A percentile compares a stretch with the other conserved stretches of the same genome.
Evolutionary conservation across 2,329 filamentous ascomycete genomes (phyloP).

Genomic region (Lachnellula arida): DNA sequence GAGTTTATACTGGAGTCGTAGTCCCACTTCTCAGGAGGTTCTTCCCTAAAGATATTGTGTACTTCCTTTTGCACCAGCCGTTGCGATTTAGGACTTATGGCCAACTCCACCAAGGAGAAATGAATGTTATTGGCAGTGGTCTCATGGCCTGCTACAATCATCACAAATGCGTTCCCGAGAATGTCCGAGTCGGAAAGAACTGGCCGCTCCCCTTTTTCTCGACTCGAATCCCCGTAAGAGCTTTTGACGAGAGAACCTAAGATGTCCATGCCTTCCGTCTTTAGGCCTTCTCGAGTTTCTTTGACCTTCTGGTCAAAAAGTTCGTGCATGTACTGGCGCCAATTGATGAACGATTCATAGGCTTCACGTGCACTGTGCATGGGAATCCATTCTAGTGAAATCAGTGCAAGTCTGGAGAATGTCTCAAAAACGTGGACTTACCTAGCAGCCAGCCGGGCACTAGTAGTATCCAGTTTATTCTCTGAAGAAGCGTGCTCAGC

Average conservation of each 20-base stretch:
- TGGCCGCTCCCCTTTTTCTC: conserved; percentile 44
- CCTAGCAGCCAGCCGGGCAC: conserved; percentile 46
- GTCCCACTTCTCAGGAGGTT: conserved; percentile 59
- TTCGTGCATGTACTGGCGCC: conserved; percentile 59
- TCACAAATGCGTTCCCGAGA: conserved; percentile 66
- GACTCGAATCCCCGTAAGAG: conserved; percentile 34
- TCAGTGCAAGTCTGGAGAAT: neutral
- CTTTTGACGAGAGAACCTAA: conserved; percentile 49
- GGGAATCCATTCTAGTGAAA: conserved; percentile 35
- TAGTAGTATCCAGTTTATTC: conserved; percentile 48
- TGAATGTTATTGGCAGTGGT: conserved; percentile 73
- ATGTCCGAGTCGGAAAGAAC: conserved; percentile 61
- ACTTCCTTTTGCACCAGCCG: conserved; percentile 64
- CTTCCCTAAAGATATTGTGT: conserved; percentile 56
- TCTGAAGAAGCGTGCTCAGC: conserved; percentile 48
- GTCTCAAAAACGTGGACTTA: conserved; percentile 26
- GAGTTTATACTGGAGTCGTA: conserved; percentile 64
- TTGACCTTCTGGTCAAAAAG: conserved; percentile 48
- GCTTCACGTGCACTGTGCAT: conserved; percentile 41
- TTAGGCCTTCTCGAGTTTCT: conserved; percentile 37
- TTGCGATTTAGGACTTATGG: conserved; percentile 60
- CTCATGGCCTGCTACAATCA: conserved; percentile 72
- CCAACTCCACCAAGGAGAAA: conserved; percentile 64
- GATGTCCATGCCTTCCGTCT: conserved; percentile 48
- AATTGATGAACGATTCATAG: conserved; percentile 47